phyloP scores from a whole-genome alignment of 169 alveolate species.

The Plasmodium berghei region DNA sequence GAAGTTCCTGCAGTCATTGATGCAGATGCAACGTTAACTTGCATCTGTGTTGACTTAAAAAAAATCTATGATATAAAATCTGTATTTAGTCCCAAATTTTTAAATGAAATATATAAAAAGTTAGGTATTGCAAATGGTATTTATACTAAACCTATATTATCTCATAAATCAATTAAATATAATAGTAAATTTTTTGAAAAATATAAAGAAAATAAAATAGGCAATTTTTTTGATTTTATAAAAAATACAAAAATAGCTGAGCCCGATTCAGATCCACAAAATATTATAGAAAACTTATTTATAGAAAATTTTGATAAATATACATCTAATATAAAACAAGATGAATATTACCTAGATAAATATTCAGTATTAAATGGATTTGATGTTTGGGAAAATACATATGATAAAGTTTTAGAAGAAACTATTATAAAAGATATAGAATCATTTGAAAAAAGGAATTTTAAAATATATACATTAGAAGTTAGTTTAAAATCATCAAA shows the following conservation, averaged over 20 bases:
- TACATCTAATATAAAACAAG: background rate
- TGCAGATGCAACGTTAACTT: conserved; percentile 21
- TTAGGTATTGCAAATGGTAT: conserved; percentile 4
- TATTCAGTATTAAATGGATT: conserved; percentile 1
- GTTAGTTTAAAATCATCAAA: conserved; percentile 46
- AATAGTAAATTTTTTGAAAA: background rate
- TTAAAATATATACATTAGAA: conserved; percentile 10
- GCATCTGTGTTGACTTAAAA: conserved; percentile 39
- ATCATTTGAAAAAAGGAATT: background rate
- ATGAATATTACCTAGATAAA: background rate
- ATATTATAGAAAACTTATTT: background rate
- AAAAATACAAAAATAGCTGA: conserved; percentile 6
- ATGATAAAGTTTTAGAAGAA: conserved; percentile 13
- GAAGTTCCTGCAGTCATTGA: conserved; percentile 28
- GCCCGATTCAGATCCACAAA: conserved; percentile 31
- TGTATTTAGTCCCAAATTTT: background rate
- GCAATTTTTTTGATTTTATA: conserved; percentile 2
- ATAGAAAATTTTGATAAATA: background rate
- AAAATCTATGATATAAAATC: conserved; percentile 15
- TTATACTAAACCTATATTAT: background rate
- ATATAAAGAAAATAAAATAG: background rate
- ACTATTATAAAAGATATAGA: conserved; percentile 15
- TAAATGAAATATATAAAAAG: conserved; percentile 27
- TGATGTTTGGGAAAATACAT: conserved; percentile 7
- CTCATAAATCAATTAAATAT: too few relatives aligned